Evolutionary conservation across 1,139 yeast genomes (phyloP).

Genomic region (Casaregolazyma suthepensis): DNA sequence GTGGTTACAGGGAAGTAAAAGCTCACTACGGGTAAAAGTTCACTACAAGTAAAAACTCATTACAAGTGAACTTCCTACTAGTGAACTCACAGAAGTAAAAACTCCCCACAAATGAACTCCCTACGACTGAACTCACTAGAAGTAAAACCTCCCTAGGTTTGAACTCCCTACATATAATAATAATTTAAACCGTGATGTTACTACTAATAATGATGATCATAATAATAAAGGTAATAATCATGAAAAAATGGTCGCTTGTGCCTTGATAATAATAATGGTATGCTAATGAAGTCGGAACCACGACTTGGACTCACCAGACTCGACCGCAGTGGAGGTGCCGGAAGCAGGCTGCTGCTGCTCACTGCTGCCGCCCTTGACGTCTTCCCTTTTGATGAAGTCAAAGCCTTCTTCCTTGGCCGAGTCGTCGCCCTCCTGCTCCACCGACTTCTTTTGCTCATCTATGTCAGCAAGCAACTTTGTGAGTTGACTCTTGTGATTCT

Average conservation of each 20-base stretch:
- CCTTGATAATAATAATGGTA: neutral
- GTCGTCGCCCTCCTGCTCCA: constrained; percentile 16
- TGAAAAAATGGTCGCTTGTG: neutral
- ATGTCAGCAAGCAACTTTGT: constrained; percentile 16
- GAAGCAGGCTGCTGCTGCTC: neutral
- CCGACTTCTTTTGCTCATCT: constrained; percentile 19
- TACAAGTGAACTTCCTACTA: too few species aligned
- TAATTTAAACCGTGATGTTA: constrained; percentile 3
- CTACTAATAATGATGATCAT: neutral
- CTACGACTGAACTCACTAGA: too few species aligned
- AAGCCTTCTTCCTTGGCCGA: constrained; percentile 12
- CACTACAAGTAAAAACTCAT: too few species aligned
- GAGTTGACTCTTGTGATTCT: constrained; percentile 18
- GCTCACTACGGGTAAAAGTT: too few species aligned
- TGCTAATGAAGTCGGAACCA: constrained; percentile 9
- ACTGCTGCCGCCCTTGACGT: constrained; percentile 6
- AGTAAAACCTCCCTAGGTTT: too few species aligned
- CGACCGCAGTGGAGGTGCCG: constrained; percentile 5
- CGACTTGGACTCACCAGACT: neutral
- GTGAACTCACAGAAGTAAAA: too few species aligned
- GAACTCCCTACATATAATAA: neutral
- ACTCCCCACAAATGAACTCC: too few species aligned
- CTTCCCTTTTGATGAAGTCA: constrained; percentile 25
- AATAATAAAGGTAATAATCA: constrained; percentile 2
- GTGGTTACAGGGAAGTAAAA: too few species aligned